A percentile compares a stretch with the other conserved stretches of the same genome.
These are phyloP conservation scores for Alternaria atra DNA, from an alignment of 2,329 filamentous ascomycete genomes.

Conservation along the genomic window DNA sequence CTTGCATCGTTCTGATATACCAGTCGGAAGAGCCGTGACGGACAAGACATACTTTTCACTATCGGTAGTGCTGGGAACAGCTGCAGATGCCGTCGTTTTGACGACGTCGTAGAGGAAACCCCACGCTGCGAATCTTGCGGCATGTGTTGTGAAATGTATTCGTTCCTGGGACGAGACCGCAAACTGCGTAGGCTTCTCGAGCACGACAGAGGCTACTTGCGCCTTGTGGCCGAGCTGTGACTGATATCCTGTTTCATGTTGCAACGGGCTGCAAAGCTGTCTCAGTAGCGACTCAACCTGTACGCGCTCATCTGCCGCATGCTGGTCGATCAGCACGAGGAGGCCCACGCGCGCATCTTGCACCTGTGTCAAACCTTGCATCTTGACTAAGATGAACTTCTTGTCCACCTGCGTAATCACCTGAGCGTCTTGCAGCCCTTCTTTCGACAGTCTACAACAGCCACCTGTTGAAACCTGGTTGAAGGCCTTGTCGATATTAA, in stretches of 20 bases:
- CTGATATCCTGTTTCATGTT: slow-evolving; percentile 24
- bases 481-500: slow-evolving; percentile 30
- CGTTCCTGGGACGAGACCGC: slow-evolving; percentile 70
- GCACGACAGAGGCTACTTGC: slow-evolving; percentile 39
- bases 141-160: slow-evolving; percentile 64
- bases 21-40: slow-evolving; percentile 71
- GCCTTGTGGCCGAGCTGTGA: slow-evolving; percentile 46
- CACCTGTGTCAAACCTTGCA: slow-evolving; percentile 43
- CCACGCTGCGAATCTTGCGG: slow-evolving; percentile 73
- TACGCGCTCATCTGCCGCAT: slow-evolving; percentile 90
- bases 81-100: background rate
- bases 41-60: slow-evolving; percentile 48
- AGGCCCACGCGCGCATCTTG: slow-evolving; percentile 39
- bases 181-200: slow-evolving; percentile 68
- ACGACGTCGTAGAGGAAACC: slow-evolving; percentile 72
- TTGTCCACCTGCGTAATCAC: slow-evolving; percentile 85
- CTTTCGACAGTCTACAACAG: slow-evolving; percentile 65
- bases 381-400: slow-evolving; percentile 83
- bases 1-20: slow-evolving; percentile 79
- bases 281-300: slow-evolving; percentile 77
- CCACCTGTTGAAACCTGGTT: slow-evolving; percentile 33
- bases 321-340: slow-evolving; percentile 86
- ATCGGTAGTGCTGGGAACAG: slow-evolving; percentile 5
- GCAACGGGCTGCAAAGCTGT: slow-evolving; percentile 58
- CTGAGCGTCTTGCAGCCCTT: slow-evolving; percentile 60